Evolutionary conservation across 2,329 filamentous ascomycete genomes (phyloP).

Genomic region (Fusarium nematophilum): DNA sequence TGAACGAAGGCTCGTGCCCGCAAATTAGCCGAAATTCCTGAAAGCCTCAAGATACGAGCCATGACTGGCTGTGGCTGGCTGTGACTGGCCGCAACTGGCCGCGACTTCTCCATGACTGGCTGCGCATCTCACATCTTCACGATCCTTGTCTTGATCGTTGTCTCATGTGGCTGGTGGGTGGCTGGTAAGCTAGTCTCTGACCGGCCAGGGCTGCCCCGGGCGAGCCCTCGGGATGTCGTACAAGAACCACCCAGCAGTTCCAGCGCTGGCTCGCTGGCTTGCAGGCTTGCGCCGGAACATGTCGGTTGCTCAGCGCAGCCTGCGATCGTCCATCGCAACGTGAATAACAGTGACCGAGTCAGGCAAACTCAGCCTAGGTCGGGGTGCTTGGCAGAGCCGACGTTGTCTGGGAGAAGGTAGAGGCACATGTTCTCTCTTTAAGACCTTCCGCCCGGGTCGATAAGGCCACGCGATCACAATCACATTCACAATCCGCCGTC

Average conservation of each 20-base stretch:
- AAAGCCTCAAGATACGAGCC: slow-evolving; percentile 11
- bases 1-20: slow-evolving; percentile 15
- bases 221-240: slow-evolving; percentile 10
- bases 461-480: slow-evolving; percentile 35
- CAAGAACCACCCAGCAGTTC: slow-evolving; percentile 2
- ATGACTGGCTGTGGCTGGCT: neutral
- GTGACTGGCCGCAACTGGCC: neutral
- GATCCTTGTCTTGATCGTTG: slow-evolving; percentile 32
- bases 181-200: slow-evolving; percentile 21
- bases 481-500: slow-evolving; percentile 24
- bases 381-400: slow-evolving; percentile 2
- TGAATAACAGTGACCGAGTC: slow-evolving; percentile 8
- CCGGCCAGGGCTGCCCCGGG: slow-evolving; percentile 18
- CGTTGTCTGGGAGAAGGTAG: slow-evolving; percentile 33
- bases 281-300: slow-evolving; percentile 3
- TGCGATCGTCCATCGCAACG: slow-evolving; percentile 18
- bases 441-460: slow-evolving; percentile 4
- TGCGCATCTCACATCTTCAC: slow-evolving; percentile 15
- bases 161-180: slow-evolving; percentile 28
- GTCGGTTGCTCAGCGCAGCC: slow-evolving; percentile 27
- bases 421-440: slow-evolving; percentile 23
- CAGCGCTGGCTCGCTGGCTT: slow-evolving; percentile 11
- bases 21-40: slow-evolving; percentile 44
- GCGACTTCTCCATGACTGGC: slow-evolving; percentile 35
- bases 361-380: slow-evolving; percentile 13